Evolutionary conservation across 2,329 filamentous ascomycete genomes (phyloP), one percentile per base, ranked within the genome.

Genomic region (Gnomoniopsis smithogilvyi): DNA sequence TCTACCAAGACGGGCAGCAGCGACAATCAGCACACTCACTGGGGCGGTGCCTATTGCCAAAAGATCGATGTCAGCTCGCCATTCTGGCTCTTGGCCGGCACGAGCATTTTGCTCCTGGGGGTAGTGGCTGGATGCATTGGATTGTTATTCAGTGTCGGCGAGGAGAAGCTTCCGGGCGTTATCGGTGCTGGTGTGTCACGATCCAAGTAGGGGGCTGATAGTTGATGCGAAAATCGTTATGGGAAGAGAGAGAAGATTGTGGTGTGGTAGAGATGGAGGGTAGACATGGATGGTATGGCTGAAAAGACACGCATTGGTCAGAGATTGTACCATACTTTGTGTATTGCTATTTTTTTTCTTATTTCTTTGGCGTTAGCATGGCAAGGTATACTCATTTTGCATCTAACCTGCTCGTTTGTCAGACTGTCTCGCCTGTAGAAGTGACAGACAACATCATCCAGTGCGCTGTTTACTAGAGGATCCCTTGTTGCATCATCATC

Each of bases 161-260:
- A 90, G 72, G 87, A 96, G 78, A 89, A 92, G 75, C 79, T 98
- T 64, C 95, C 95, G 0, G 92, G 92, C 67, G 94, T 99, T 10
- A 93, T 99, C 73, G 92, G 92, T n/a, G 95, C 95, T 51, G 95
- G 95, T 64, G 94, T 99, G 41, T 90, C 89, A 64, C 84, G 86
- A 60, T 81, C 87, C 36, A 92, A 88, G 74, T 84, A 78, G 69
- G 30, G 19, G 24, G 46, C 19, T 30, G 11, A 50, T 4, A 30
- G 30, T 61, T 61, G 55, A 36, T 54, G 22, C 34, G 36, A 6
- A 15, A 26, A 30, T 19, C 19, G 19, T 38, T 26, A 36, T 34
- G 4, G 17, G 19, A 21, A 22, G 8, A 19, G 19, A 22, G 19
- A 38, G n/a, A n/a, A n/a, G n/a, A n/a, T n/a, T 12, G 41, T 24